Percentiles rank a stretch among this genome's conserved stretches.
These are phyloP conservation scores for Orbilia brochopaga DNA, from an alignment of 2,329 filamentous ascomycete genomes.

Conservation along the genomic window DNA sequence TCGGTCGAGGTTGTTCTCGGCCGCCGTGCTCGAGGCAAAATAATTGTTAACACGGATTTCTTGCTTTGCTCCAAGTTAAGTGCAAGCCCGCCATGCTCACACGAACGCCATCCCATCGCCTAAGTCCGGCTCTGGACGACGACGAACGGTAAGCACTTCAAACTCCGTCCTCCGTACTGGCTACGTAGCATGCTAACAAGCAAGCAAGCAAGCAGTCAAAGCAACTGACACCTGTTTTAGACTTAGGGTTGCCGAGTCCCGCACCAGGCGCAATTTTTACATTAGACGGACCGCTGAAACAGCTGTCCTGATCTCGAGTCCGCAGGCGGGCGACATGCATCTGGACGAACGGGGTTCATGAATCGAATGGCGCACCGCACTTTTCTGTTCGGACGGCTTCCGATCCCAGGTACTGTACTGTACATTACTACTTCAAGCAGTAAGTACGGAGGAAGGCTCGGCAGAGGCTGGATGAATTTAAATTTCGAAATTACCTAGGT, in stretches of 20 bases:
- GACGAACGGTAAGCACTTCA: too few relatives aligned
- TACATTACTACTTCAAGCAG: too few relatives aligned
- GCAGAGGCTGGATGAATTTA: background rate
- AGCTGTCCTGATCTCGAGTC: background rate
- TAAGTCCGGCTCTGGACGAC: too few relatives aligned
- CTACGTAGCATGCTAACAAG: background rate
- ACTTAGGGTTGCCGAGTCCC: constrained; percentile 6
- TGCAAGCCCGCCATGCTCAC: background rate
- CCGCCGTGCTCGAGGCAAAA: background rate
- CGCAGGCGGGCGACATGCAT: background rate
- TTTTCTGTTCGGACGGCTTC: background rate
- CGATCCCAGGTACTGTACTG: too few relatives aligned
- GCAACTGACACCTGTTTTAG: background rate
- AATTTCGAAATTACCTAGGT: background rate
- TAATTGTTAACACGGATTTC: background rate
- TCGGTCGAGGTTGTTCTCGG: too few relatives aligned
- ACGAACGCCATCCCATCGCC: too few relatives aligned
- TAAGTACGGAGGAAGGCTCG: background rate
- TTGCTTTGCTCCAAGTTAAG: background rate
- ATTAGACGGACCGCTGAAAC: constrained; percentile 1
- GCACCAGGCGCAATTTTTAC: constrained; percentile 3
- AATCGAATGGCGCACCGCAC: too few relatives aligned
- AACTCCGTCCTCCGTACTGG: background rate
- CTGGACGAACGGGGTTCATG: background rate
- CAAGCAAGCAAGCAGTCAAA: too few relatives aligned